Evolutionary conservation across 2,329 filamentous ascomycete species (phyloP), one percentile per base, ranked within the genome.

Genomic region (Akanthomyces muscarius): DNA sequence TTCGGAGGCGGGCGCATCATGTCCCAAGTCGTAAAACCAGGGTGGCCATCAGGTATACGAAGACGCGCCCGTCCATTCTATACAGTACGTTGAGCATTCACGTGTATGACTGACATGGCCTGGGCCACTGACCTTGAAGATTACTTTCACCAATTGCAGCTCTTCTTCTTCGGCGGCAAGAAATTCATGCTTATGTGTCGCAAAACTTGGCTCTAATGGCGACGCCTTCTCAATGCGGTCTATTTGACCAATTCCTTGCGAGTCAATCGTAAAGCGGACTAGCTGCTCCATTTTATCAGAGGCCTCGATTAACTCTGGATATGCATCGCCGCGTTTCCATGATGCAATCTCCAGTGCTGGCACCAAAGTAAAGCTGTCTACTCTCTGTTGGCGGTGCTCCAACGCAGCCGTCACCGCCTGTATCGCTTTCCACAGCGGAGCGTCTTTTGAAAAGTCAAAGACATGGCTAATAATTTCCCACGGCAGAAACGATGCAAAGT

Each of bases 391-490:
- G 3, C 18, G 25, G n/a, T n/a, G 13, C 44, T 50, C 44, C 25
- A 33, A 52, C 3, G 57, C 57, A 23, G 51, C 23, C 2, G 57
- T 60, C 1, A 21, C 47, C 4, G 57, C 57, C 6, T 36, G 33
- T 2, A 47, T 47, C 11, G 36, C 57, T 18, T 23, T 42, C 57
- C 57, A 60, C 16, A 60, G 18, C 36, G 42, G 14, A 4, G 57
- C 57, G 8, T 30, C 21, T 16, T 21, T n/a, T 23, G 57, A 51
- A 21, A 44, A 21, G 0, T 28, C 57, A 28, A 52, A 60, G 16
- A 60, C 42, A 23, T 18, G 11, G n/a, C 21, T 41, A 33, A 60
- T 14, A 45, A 60, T 60, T 28, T 60, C 57, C 33, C 57, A 52
- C 4, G 57, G 57, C 7, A 60, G 33, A 5, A 33, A 16, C 13